phyloP scores from a whole-genome alignment of 257 asterid species.

The Gentiana straminea region DNA sequence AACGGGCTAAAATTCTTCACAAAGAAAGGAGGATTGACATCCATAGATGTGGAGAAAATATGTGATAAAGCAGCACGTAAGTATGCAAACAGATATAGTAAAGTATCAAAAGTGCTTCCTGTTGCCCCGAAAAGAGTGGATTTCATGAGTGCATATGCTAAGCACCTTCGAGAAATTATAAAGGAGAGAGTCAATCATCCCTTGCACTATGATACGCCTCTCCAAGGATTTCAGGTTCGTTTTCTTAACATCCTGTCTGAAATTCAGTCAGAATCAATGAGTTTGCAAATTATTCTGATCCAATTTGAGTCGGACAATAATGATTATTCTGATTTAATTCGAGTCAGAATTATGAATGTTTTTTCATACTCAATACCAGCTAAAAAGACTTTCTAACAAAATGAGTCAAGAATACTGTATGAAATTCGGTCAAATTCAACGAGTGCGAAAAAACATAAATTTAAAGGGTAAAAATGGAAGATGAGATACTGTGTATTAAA shows the following conservation, averaged over 20 bases:
- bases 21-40: constrained; percentile 71
- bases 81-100: constrained; percentile 55
- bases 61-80: constrained; percentile 69
- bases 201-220: constrained; percentile 52
- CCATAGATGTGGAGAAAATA: constrained; percentile 66
- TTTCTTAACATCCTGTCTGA: no score
- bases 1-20: constrained; percentile 85
- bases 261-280: no score
- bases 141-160: constrained; percentile 68
- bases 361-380: no score
- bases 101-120: constrained; percentile 45
- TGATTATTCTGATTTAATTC: no score
- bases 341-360: no score
- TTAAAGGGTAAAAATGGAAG: no score
- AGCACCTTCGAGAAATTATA: constrained; percentile 62
- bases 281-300: no score
- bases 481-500: no score
- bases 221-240: constrained; percentile 70
- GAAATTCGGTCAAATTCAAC: no score
- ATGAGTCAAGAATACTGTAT: background rate
- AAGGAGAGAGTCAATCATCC: constrained; percentile 77
- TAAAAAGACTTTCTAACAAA: no score
- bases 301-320: no score
- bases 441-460: no score
- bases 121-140: constrained; percentile 37